Conservation (phyloP, 371 early-diverging fungal species). For the Gilbertella persicaria region DNA sequence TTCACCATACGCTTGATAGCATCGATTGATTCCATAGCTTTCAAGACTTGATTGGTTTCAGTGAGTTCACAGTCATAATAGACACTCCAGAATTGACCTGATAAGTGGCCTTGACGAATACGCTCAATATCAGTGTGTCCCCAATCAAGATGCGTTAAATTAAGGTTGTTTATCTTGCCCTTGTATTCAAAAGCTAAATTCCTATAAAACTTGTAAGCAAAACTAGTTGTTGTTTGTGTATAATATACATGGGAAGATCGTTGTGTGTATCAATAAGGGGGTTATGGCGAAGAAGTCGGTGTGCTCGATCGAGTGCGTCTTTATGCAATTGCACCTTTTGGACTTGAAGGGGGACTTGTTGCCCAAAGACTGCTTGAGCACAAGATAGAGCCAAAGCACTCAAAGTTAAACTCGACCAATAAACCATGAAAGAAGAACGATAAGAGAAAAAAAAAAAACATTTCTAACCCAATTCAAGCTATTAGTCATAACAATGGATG, state of each 20-base stretch:
- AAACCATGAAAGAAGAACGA: slow-evolving; percentile 9
- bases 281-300: slow-evolving; percentile 27
- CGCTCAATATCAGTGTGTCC: slow-evolving; percentile 50
- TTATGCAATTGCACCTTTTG: slow-evolving; percentile 6
- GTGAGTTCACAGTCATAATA: slow-evolving; percentile 47
- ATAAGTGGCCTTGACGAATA: slow-evolving; percentile 49
- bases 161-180: slow-evolving; percentile 45
- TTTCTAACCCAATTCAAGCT: neutral
- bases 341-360: neutral
- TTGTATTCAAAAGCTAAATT: slow-evolving; percentile 29
- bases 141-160: slow-evolving; percentile 34
- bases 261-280: slow-evolving; percentile 51
- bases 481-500: neutral
- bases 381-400: slow-evolving; percentile 8
- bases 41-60: slow-evolving; percentile 36
- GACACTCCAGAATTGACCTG: slow-evolving; percentile 68
- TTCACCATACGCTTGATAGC: slow-evolving; percentile 55
- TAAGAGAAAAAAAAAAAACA: slow-evolving; percentile 3
- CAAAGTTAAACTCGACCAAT: slow-evolving; percentile 11
- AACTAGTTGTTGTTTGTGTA: no score
- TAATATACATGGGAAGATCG: slow-evolving; percentile 49
- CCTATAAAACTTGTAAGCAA: slow-evolving; percentile 14
- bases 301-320: slow-evolving; percentile 26
- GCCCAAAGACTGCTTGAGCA: neutral
- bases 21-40: slow-evolving; percentile 62